Evolutionary conservation across 2,329 filamentous ascomycete species (phyloP), one percentile per base, ranked within the genome.

Genomic region (Trichoderma sp.): DNA sequence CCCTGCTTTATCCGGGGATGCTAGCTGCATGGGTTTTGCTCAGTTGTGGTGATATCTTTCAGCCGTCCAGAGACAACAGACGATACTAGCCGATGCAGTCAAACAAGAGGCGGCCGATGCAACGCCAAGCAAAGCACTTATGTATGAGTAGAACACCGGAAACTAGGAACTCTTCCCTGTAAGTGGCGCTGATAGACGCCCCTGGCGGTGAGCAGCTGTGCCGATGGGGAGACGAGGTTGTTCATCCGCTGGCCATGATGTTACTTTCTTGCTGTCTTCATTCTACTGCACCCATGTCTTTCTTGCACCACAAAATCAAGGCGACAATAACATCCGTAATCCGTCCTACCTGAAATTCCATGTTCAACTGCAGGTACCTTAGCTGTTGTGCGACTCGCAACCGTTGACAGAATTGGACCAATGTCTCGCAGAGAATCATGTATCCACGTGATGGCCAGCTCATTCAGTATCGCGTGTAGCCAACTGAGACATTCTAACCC

Each of bases 401-500:
- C 24, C 41, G 6, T 12, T 31, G 16, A 67, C 64, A 31, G 35
- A 50, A 21, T 14, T 2, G 18, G 6, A 8, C 12, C 3, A 11
- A 38, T 69, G 66, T 27, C 50, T 59, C 9, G 7, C n/a, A 21
- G 5, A 24, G 8, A 18, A 5, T 16, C 16, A 45, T 16, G 12
- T n/a, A 18, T 5, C 24, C 38, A 60, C 29, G 59, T 53, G 24
- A 53, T 63, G 14, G 12, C 38, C 24, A 16, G 3, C 29, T 21
- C 59, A 31, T 12, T 21, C 11, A 5, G 4, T 6, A 35, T 16
- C 14, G 33, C 21, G 59, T 38, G 66, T 33, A 35, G 12, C 4
- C 53, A n/a, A 63, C 69, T 72, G 59, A 72, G 69, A 72, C 69
- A 63, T 6, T 11, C 69, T 72, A 64, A 27, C 68, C 12, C 3